Evolutionary conservation across 1,284 basidiomycete species (phyloP).

Genomic region (Fomitiporia mediterranea): DNA sequence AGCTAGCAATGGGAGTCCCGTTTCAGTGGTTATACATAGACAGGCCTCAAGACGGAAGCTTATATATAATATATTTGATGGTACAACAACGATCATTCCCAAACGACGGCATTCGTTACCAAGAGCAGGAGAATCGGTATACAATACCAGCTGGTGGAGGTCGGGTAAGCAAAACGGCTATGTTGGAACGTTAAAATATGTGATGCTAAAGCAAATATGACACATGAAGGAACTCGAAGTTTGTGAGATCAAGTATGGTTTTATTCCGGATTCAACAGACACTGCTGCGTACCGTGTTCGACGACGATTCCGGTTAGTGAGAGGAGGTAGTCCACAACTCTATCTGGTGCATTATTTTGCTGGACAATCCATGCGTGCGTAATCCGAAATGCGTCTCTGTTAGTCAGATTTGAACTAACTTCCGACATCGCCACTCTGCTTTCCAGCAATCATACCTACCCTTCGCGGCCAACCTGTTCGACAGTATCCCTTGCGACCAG

Average conservation of each 20-base stretch:
- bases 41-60: conserved; percentile 63
- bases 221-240: conserved; percentile 64
- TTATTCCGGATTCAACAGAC: conserved; percentile 60
- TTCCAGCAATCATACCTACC: conserved; percentile 50
- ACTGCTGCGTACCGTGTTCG: conserved; percentile 57
- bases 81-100: conserved; percentile 53
- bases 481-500: conserved; percentile 58
- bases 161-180: conserved; percentile 40
- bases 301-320: conserved; percentile 61
- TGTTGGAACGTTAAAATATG: background rate
- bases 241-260: conserved; percentile 65
- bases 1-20: conserved; percentile 50
- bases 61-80: conserved; percentile 53
- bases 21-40: conserved; percentile 71
- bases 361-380: conserved; percentile 56
- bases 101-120: conserved; percentile 66
- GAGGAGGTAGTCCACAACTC: conserved; percentile 65
- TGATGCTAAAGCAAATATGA: background rate
- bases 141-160: conserved; percentile 42
- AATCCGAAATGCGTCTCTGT: background rate
- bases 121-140: conserved; percentile 61
- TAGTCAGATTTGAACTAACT: conserved; percentile 3
- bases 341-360: conserved; percentile 69
- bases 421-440: background rate
- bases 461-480: conserved; percentile 57